These are phyloP conservation scores for Dactylorhiza incarnata DNA, from an alignment of 106 monocot genomes.

Conservation along the genomic window DNA sequence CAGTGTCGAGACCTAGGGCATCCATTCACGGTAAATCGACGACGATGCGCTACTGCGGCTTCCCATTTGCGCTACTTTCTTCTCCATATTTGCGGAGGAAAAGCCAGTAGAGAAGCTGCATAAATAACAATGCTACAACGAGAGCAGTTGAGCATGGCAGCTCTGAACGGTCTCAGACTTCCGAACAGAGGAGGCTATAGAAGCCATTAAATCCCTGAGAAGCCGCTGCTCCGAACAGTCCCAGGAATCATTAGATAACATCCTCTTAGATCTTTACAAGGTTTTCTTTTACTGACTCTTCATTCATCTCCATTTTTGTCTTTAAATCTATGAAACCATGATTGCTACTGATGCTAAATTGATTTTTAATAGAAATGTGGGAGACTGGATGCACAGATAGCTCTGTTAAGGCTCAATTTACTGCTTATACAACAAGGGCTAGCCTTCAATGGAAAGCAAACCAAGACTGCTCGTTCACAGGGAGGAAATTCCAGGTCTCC, in stretches of 20 bases:
- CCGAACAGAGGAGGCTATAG: constrained; percentile 84
- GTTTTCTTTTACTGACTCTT: constrained; percentile 7
- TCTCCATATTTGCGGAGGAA: no score
- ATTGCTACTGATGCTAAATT: background rate
- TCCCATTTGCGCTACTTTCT: no score
- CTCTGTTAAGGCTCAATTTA: constrained; percentile 62
- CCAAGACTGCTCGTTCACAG: constrained; percentile 83
- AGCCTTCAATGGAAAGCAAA: constrained; percentile 86
- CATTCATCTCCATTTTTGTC: background rate
- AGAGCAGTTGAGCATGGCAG: no score
- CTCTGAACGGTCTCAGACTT: no score
- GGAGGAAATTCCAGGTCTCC: constrained; percentile 87
- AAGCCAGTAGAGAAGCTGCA: no score
- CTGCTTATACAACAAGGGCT: constrained; percentile 55
- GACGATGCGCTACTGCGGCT: no score
- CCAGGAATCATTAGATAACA: constrained; percentile 85
- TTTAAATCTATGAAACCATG: background rate
- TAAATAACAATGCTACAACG: no score
- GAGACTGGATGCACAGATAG: constrained; percentile 74
- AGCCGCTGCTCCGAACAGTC: constrained; percentile 74
- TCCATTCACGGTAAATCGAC: no score
- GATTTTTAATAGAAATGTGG: constrained; percentile 50
- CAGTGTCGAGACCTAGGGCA: no score
- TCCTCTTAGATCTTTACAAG: constrained; percentile 89
- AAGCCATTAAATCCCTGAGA: constrained; percentile 75